Base-by-base conservation (phyloP, 148 eudicot genomes). In the Polygonum maritimum region DNA sequence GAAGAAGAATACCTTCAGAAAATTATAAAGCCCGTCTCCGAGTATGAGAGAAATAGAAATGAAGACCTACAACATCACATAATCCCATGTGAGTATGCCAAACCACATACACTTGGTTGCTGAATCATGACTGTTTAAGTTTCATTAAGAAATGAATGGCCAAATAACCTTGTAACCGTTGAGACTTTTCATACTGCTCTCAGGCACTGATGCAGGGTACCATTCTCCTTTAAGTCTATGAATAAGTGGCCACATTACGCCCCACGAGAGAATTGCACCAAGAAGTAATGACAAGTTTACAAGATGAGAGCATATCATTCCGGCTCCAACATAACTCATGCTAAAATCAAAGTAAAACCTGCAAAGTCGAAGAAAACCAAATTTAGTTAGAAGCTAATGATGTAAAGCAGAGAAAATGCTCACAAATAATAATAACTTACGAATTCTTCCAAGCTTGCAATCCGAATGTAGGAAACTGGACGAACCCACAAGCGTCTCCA, bases 21-120 rank as follows among this genome's bases (percentile, higher is more conserved):
- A 86, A 73, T 77, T 86, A 76, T 88, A 91, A 47, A 91, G 85
- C 35, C 97, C 97, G 74, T 92, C 97, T 11, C 97, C 94, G 6
- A 90, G 80, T 19, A 92, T 84, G 44, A 92, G 91, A 49, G 94
- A 88, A 51, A 92, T 90, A 14, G 97, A 84, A 71, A 92, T 81
- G 63, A 92, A 92, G 33, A 87, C 92, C 94, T 92, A 89, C 83
- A 76, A 44, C 22, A 45, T 72, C 75, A 72, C 54, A 72, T 21
- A 72, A 72, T 44, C 54, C 22, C 45, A 70, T 9, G 45, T 40
- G 2, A n/a, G 52, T 19, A 9, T 48, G 18, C n/a, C 75, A 41
- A 72, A n/a, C 2, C 13, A n/a, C 52, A 19, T 71, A 71, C 48
- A n/a, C 26, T 26, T 26, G 31, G 31, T 26, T 26, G 31, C 31